phyloP scores from a whole-genome alignment of 345 rosid species.

The Syzygium grande region DNA sequence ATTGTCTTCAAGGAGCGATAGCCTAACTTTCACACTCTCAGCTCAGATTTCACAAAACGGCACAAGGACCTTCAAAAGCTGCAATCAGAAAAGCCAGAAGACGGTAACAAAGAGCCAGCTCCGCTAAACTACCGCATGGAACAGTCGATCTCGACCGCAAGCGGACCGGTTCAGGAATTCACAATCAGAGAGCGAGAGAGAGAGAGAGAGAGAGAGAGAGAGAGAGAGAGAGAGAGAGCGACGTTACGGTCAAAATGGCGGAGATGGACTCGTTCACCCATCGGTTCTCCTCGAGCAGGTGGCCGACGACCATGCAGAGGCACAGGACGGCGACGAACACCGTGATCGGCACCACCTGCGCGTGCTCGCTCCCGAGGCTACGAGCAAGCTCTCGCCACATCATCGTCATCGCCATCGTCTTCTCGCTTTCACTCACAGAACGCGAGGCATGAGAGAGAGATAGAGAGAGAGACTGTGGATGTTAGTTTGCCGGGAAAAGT shows the following conservation, averaged over 20 bases:
- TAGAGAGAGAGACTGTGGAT: not conserved
- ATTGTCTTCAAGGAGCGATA: not conserved
- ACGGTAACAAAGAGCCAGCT: not conserved
- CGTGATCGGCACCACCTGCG: slow-evolving; percentile 62
- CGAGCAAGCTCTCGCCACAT: not conserved
- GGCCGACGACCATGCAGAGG: slow-evolving; percentile 69
- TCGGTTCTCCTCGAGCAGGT: slow-evolving; percentile 75
- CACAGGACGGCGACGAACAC: slow-evolving; percentile 72
- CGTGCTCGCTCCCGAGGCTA: slow-evolving; percentile 22
- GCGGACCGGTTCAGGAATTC: not conserved
- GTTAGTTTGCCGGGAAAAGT: not conserved
- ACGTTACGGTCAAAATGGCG: slow-evolving; percentile 66
- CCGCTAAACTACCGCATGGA: not conserved
- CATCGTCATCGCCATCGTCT: not conserved
- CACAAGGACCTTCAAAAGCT: not conserved
- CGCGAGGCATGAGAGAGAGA: not conserved
- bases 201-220: too few relatives aligned
- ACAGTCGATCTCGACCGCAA: not conserved
- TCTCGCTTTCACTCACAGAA: not conserved
- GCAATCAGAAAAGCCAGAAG: not conserved
- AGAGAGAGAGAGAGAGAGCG: not conserved
- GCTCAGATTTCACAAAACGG: not conserved
- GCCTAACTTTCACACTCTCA: not conserved
- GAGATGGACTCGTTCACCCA: slow-evolving; percentile 94
- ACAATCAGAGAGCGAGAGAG: too few relatives aligned